These are phyloP conservation scores for Rhododendron griersonianum DNA, from an alignment of 148 eudicot genomes.

Conservation along the genomic window DNA sequence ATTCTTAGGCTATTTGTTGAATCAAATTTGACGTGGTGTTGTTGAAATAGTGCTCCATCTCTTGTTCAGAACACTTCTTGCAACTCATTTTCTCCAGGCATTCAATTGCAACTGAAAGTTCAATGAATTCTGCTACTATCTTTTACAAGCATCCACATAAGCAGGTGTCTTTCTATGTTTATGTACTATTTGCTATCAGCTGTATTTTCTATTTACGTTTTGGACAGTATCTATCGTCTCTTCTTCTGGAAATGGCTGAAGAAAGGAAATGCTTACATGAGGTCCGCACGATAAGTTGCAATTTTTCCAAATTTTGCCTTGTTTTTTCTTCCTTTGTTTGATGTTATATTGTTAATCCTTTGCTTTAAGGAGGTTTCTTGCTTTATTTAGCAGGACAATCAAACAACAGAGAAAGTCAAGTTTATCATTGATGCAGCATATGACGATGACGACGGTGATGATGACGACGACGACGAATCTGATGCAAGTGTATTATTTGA, in stretches of 20 bases:
- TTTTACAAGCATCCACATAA: neutral
- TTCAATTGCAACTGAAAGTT: neutral
- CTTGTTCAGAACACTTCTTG: neutral
- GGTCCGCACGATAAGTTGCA: slow-evolving; percentile 27
- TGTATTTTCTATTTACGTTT: neutral
- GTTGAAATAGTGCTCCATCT: neutral
- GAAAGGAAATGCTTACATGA: slow-evolving; percentile 25
- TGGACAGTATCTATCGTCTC: slow-evolving; percentile 40
- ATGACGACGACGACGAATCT: slow-evolving; percentile 12
- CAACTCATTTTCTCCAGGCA: neutral
- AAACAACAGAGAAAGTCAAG: slow-evolving; percentile 11
- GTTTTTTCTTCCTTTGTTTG: neutral
- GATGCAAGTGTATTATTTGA: slow-evolving; percentile 38
- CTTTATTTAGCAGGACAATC: slow-evolving; percentile 19
- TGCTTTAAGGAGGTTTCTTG: neutral
- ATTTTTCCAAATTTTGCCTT: neutral
- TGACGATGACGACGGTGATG: slow-evolving; percentile 21
- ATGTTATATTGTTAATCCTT: neutral
- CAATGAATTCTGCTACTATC: neutral
- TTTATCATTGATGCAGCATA: slow-evolving; percentile 22
- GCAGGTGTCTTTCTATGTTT: neutral
- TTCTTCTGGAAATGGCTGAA: slow-evolving; percentile 38
- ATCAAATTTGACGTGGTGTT: neutral
- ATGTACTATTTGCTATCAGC: neutral
- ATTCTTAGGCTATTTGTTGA: neutral